Percentiles rank a stretch among this genome's conserved stretches.
These are phyloP conservation scores for Wickerhamiella occidentalis DNA, from an alignment of 805 yeast species.

Conservation along the genomic window DNA sequence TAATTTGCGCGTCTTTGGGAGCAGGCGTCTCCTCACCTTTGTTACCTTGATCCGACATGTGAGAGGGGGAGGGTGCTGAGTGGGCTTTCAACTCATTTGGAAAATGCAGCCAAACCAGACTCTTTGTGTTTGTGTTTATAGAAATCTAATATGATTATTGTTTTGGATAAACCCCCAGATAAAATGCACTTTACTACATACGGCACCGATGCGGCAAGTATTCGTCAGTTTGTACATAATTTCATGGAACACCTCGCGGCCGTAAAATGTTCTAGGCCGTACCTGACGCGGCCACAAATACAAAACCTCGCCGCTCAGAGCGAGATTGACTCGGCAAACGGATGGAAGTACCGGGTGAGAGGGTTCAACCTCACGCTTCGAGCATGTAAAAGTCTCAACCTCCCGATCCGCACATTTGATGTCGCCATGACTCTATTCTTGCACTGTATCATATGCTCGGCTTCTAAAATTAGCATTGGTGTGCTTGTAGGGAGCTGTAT, in stretches of 20 bases:
- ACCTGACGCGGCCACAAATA: slow-evolving; percentile 43
- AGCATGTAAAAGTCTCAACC: slow-evolving; percentile 16
- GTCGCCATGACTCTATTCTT: slow-evolving; percentile 65
- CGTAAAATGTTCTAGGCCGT: slow-evolving; percentile 39
- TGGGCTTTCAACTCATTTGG: neutral
- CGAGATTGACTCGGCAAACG: slow-evolving; percentile 37
- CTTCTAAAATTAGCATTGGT: neutral
- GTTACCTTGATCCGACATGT: neutral
- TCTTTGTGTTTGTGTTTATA: too few relatives aligned
- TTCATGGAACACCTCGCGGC: slow-evolving; percentile 8
- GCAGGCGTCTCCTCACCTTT: neutral
- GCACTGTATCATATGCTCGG: slow-evolving; percentile 46
- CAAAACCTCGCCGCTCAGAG: slow-evolving; percentile 39
- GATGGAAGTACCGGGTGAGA: slow-evolving; percentile 40
- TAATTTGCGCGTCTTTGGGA: neutral
- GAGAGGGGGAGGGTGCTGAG: neutral
- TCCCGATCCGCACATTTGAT: slow-evolving; percentile 56
- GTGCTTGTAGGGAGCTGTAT: slow-evolving; percentile 36
- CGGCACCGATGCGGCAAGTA: neutral
- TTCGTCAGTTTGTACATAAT: slow-evolving; percentile 8
- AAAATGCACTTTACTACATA: too few relatives aligned
- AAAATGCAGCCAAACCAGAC: neutral
- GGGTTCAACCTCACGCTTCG: slow-evolving; percentile 18
- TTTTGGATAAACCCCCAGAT: too few relatives aligned
- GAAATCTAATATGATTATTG: too few relatives aligned